Base-by-base conservation (phyloP, 2,329 filamentous ascomycete genomes). In the Trichophyton benhamiae region DNA sequence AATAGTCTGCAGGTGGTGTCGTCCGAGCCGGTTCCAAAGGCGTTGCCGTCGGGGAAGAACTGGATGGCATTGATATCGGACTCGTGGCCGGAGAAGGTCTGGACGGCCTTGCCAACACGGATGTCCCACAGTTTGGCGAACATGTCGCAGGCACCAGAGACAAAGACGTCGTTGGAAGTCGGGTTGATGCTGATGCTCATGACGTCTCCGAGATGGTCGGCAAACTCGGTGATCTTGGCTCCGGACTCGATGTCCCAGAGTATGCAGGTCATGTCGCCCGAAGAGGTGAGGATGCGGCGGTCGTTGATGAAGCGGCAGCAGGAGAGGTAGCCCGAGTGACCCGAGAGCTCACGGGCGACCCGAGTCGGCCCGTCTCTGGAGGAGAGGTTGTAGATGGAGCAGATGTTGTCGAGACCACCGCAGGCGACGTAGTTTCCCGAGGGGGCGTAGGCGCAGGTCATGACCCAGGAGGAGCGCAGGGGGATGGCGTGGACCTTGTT, bases 111-210 rank as follows among this genome's bases (percentile, higher is more conserved):
- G 71, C 95, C 92, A 67, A 94, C 91, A 72, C 94, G 89, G 68
- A 97, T 96, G 79, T 99, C 94, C 94, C 94, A 99, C 62, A 99
- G 80, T 79, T 99, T 99, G 62, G 94, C 94, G 72, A 97, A 99
- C 15, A 92, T 91, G 75, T 99, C 94, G 77, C 94, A 99, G 69
- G 94, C 94, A 74, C 94, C 94, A n/a, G 94, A 97, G 66, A 97
- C 94, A 74, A 99, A 99, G 66, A 95, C 94, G 78, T 97, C 97
- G 77, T 96, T 91, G 79, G 97, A 96, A 65, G 95, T 95, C 0
- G 94, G 94, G 79, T 99, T 97, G 76, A 99, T 89, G 82, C 92
- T 97, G 78, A 97, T 91, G 81, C 92, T 97, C 94, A 99, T 99
- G 68, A 99, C 94, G 72, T 99, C 94, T 73, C 94, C 94, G 9